A percentile compares a stretch with the other conserved stretches of the same genome.
phyloP scores from a whole-genome alignment of 2,329 filamentous ascomycete genomes.

The Xylaria sp. region DNA sequence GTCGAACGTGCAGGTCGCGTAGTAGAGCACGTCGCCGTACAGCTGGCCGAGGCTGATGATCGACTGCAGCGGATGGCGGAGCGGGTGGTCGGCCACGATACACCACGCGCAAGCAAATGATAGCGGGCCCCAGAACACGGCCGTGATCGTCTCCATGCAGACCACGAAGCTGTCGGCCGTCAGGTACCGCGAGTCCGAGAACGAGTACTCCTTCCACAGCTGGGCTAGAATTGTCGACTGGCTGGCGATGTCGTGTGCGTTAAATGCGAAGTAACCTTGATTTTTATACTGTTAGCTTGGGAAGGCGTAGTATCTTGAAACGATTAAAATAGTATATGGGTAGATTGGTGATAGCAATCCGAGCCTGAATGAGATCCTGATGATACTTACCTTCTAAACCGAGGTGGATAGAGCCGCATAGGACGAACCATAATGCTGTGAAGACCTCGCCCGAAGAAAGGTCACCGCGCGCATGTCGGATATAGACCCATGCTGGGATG shows the following conservation, averaged over 20 bases:
- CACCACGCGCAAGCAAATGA: slow-evolving; percentile 59
- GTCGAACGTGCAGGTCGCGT: slow-evolving; percentile 59
- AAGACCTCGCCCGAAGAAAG: slow-evolving; percentile 65
- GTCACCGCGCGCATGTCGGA: slow-evolving; percentile 62
- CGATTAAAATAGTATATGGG: not conserved
- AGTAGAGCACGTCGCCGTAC: slow-evolving; percentile 66
- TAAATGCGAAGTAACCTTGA: slow-evolving; percentile 58
- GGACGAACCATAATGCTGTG: slow-evolving; percentile 72
- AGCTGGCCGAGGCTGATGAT: slow-evolving; percentile 59
- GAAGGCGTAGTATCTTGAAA: not conserved
- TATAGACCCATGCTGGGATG: slow-evolving; percentile 62
- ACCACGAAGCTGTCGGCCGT: slow-evolving; percentile 63
- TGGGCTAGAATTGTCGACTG: slow-evolving; percentile 59
- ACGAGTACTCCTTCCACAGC: slow-evolving; percentile 68
- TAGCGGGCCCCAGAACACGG: slow-evolving; percentile 63
- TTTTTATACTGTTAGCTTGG: slow-evolving; percentile 4
- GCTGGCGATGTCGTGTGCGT: slow-evolving; percentile 55
- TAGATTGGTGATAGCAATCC: not conserved
- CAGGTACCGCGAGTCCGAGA: slow-evolving; percentile 66
- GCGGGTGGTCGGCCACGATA: slow-evolving; percentile 56
- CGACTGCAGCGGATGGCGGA: slow-evolving; percentile 60
- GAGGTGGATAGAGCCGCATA: slow-evolving; percentile 60
- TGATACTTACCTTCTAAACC: slow-evolving; percentile 52
- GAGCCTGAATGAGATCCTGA: not conserved
- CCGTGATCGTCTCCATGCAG: slow-evolving; percentile 66